Evolutionary conservation across 2,329 filamentous ascomycete species (phyloP).

Genomic region (Grosmannia clavigera): DNA sequence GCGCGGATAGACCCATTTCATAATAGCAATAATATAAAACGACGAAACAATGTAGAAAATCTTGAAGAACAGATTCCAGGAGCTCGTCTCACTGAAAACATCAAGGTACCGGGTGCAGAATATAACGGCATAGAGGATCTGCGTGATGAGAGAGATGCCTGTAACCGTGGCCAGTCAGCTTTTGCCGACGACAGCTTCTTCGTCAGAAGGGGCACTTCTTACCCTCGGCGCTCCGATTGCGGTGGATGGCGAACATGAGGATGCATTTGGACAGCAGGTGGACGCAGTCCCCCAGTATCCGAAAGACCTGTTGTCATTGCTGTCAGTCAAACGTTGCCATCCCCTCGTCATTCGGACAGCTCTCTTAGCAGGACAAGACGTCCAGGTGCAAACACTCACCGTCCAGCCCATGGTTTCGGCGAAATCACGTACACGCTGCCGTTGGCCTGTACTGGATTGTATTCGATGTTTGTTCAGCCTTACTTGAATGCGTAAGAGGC

Average conservation of each 20-base stretch:
- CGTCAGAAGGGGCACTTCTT: constrained; percentile 5
- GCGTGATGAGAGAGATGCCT: constrained; percentile 86
- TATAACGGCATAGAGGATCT: constrained; percentile 74
- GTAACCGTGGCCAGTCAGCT: background rate
- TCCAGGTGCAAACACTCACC: background rate
- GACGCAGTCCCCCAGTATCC: constrained; percentile 70
- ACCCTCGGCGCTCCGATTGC: constrained; percentile 78
- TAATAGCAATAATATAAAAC: constrained; percentile 74
- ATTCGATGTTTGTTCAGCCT: background rate
- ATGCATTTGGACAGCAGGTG: constrained; percentile 83
- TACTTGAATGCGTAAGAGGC: background rate
- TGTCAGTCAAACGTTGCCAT: background rate
- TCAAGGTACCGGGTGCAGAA: constrained; percentile 83
- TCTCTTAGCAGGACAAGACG: background rate
- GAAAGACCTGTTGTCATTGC: constrained; percentile 44
- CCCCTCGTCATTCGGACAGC: background rate
- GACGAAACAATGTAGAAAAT: constrained; percentile 77
- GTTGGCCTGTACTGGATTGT: background rate
- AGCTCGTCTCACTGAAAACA: constrained; percentile 46
- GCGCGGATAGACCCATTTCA: constrained; percentile 75
- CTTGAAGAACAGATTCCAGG: constrained; percentile 75
- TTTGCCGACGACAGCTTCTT: background rate
- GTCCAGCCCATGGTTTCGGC: background rate
- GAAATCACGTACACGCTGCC: background rate
- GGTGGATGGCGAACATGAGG: constrained; percentile 80